Base-by-base conservation (phyloP, 805 yeast genomes). In the Zygotorulaspora danielsina region DNA sequence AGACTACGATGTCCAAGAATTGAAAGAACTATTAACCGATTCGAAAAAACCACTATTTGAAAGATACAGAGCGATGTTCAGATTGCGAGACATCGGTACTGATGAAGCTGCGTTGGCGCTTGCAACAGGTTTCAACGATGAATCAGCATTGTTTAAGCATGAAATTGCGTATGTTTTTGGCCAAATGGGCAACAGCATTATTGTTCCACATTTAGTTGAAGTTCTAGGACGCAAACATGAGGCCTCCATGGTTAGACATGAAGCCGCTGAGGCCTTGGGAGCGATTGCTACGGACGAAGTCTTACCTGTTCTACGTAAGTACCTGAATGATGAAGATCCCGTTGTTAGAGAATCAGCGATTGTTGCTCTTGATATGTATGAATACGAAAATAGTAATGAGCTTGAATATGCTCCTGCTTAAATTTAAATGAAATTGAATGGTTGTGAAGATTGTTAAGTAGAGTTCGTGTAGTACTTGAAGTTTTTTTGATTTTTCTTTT, bases 181-280 rank as follows among this genome's bases (percentile, higher is more conserved):
- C 38, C 99, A 93, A 71, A 72, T 93, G 61, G 84, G 95, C 62
- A 87, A 85, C 65, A 96, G 97, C 19, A 85, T 81, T 25, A 81
- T 94, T 26, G 95, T 93, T 24, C 96, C 97, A 27, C 72, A 90
- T 15, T 75, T 94, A 47, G 74, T 87, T 42, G 80, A 85, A 66
- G 87, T 93, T 3, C 74, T 94, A 53, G 79, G 79, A 52, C 78
- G 85, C 63, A 76, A 72, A 44, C 58, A 66, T 11, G 96, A 93
- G 69, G 97, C 95, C 38, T 95, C 94, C 48, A 93, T 93, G 99
- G 98, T 94, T 22, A 83, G 99, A 69, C 99, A 93, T 62, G 99
- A 93, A 69, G 98, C 97, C 42, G 98, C 97, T 18, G 99, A 93
- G 69, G 98, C 98, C 18, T 73, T 94, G 54, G 98, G 98, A 19